phyloP scores from a whole-genome alignment of 2,329 filamentous ascomycete species.

The Simplicillium aogashimaense region DNA sequence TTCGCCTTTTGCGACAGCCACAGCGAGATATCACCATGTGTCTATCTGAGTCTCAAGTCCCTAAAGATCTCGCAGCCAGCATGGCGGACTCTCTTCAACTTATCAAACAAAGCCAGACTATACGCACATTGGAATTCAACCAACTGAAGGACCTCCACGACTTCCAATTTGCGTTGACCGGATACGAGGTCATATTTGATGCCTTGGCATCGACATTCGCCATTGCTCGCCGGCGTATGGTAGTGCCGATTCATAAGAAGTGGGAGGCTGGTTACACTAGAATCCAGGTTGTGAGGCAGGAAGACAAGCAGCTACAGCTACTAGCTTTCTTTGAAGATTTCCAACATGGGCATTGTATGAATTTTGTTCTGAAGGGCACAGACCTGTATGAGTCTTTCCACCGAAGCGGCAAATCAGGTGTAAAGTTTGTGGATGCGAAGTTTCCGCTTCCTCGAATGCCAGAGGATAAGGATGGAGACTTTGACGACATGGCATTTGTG shows the following conservation, averaged over 20 bases:
- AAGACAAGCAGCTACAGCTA: constrained; percentile 67
- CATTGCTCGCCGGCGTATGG: constrained; percentile 77
- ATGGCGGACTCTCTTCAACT: constrained; percentile 55
- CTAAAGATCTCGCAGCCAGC: constrained; percentile 51
- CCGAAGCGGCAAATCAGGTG: constrained; percentile 54
- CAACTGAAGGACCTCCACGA: constrained; percentile 59
- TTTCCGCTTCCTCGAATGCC: constrained; percentile 67
- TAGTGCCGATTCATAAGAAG: constrained; percentile 89
- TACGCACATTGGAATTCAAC: constrained; percentile 64
- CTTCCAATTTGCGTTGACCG: constrained; percentile 72
- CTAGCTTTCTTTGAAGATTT: constrained; percentile 86
- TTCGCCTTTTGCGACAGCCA: constrained; percentile 60
- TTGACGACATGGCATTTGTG: constrained; percentile 61
- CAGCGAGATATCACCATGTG: constrained; percentile 72
- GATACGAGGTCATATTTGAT: constrained; percentile 68
- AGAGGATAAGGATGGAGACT: constrained; percentile 37
- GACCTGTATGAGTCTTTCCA: constrained; percentile 68
- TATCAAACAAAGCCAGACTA: constrained; percentile 47
- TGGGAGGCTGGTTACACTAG: constrained; percentile 78
- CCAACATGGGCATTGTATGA: constrained; percentile 78
- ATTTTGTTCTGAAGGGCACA: constrained; percentile 74
- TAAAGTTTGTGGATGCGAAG: constrained; percentile 82
- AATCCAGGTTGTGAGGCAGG: constrained; percentile 63
- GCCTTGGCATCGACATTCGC: constrained; percentile 64
- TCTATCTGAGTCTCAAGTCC: constrained; percentile 56